These are phyloP conservation scores for Teunomyces pallodes DNA, from an alignment of 805 yeast species.

Conservation along the genomic window DNA sequence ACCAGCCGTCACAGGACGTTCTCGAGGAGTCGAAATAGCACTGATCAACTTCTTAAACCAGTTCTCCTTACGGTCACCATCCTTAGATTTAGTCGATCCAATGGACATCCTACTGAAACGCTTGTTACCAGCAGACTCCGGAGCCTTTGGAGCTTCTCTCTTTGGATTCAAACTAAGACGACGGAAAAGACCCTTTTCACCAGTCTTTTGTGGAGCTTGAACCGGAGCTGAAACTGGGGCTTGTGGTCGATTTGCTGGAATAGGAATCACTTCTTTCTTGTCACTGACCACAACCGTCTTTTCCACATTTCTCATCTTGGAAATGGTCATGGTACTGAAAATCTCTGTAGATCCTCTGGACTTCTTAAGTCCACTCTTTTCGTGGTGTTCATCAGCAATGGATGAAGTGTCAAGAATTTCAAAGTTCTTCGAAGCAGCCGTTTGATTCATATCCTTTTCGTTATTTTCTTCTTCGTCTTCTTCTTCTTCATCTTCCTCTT, in stretches of 20 bases:
- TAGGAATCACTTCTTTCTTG: neutral
- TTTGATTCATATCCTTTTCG: slow-evolving; percentile 1
- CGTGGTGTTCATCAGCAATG: slow-evolving; percentile 12
- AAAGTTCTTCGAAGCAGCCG: slow-evolving; percentile 13
- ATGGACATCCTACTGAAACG: slow-evolving; percentile 38
- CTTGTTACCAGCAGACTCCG: slow-evolving; percentile 15
- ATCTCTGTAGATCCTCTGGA: slow-evolving; percentile 30
- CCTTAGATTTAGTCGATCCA: slow-evolving; percentile 16
- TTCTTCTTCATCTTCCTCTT: neutral
- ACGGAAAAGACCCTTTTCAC: slow-evolving; percentile 15
- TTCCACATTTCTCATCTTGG: slow-evolving; percentile 2
- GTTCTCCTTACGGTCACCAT: slow-evolving; percentile 18
- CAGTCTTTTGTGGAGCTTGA: neutral
- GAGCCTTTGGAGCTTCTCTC: slow-evolving; percentile 40
- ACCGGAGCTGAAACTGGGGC: neutral
- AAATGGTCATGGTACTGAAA: slow-evolving; percentile 25
- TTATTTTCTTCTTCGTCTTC: neutral
- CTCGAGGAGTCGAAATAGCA: slow-evolving; percentile 8
- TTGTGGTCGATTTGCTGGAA: slow-evolving; percentile 1
- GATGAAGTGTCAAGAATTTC: slow-evolving; percentile 24
- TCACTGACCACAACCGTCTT: slow-evolving; percentile 1
- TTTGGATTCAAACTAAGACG: slow-evolving; percentile 35
- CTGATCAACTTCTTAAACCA: slow-evolving; percentile 42
- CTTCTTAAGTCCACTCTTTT: slow-evolving; percentile 9
- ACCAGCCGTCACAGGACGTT: slow-evolving; percentile 4